These are phyloP conservation scores for Myrica gale DNA, from an alignment of 306 rosid species.

Conservation along the genomic window DNA sequence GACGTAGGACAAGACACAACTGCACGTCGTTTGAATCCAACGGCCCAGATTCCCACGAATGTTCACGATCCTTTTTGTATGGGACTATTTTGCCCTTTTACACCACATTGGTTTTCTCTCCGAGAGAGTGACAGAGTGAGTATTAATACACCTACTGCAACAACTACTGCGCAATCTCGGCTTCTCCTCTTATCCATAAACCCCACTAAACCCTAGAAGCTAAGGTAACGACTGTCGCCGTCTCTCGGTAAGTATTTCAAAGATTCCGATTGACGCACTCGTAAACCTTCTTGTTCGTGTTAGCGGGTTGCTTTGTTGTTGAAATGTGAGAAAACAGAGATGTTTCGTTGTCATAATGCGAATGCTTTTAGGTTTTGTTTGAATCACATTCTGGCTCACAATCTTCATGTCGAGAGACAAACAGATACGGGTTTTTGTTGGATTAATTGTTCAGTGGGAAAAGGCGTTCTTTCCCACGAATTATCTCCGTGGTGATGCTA, in stretches of 20 bases:
- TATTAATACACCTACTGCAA: neutral
- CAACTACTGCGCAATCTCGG: neutral
- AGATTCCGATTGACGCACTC: neutral
- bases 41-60: conserved; percentile 33
- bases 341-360: neutral
- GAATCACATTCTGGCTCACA: no score
- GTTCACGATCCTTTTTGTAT: conserved; percentile 26
- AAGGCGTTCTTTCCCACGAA: no score
- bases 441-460: neutral
- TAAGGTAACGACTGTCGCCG: neutral
- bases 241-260: neutral
- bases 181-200: conserved; percentile 39
- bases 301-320: neutral
- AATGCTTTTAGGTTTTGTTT: neutral
- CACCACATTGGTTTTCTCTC: neutral
- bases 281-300: neutral
- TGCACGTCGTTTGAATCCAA: conserved; percentile 10
- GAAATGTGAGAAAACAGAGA: neutral
- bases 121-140: no score
- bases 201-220: neutral
- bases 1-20: conserved; percentile 17
- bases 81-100: neutral
- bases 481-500: neutral
- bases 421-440: neutral
- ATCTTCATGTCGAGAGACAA: neutral